A percentile compares a stretch with the other conserved stretches of the same genome.
These are phyloP conservation scores for Graphilbum sp. DNA, from an alignment of 2,329 filamentous ascomycete genomes.

Conservation along the genomic window DNA sequence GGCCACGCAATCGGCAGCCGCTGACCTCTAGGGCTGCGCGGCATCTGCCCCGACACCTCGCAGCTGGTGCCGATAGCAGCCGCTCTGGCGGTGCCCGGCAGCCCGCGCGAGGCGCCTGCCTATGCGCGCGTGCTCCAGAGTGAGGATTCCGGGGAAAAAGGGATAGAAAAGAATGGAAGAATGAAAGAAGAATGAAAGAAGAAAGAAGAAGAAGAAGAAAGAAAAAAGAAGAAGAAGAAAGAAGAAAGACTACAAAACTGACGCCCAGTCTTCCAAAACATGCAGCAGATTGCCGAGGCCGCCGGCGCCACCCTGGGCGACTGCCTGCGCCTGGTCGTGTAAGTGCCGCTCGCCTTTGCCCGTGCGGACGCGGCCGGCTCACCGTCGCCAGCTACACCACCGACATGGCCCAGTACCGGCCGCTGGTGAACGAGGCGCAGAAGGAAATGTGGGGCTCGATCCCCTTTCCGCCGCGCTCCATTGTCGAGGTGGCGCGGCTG, in stretches of 20 bases:
- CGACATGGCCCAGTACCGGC: not conserved
- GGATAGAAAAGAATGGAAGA: no score
- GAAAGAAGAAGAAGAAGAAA: no score
- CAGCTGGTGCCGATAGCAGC: not conserved
- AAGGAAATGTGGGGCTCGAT: not conserved
- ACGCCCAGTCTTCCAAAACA: not conserved
- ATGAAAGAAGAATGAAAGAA: no score
- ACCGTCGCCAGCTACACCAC: not conserved
- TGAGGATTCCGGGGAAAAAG: not conserved
- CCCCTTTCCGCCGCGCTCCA: not conserved
- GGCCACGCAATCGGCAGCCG: not conserved
- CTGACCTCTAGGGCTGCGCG: not conserved
- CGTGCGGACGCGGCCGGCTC: not conserved
- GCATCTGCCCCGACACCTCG: not conserved
- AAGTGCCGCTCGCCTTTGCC: not conserved
- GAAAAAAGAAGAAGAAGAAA: no score
- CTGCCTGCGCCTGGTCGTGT: not conserved
- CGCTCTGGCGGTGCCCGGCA: no score
- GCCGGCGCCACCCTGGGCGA: not conserved
- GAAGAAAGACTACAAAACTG: no score
- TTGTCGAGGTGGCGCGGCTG: not conserved
- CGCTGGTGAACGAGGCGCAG: not conserved
- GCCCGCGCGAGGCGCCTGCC: not conserved
- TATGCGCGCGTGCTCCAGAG: not conserved
- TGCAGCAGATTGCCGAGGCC: not conserved